phyloP scores from a whole-genome alignment of 2,329 filamentous ascomycete genomes.

The Penicillium sp. region DNA sequence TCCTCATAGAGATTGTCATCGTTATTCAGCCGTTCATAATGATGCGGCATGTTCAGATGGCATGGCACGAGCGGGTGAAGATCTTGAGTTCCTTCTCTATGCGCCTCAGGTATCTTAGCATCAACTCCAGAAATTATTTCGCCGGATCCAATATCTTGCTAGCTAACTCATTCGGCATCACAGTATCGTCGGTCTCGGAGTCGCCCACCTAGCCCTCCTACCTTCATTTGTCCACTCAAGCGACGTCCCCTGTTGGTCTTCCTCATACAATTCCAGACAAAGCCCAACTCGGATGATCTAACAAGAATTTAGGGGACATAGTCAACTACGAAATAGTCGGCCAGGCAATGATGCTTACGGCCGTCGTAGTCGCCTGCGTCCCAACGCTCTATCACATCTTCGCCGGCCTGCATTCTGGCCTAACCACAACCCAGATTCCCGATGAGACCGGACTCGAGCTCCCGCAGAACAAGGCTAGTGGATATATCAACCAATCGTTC shows the following conservation, averaged over 20 bases:
- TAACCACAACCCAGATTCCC: constrained; percentile 21
- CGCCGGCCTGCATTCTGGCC: constrained; percentile 27
- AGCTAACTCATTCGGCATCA: neutral
- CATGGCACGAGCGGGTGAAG: constrained; percentile 19
- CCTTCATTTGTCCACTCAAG: constrained; percentile 22
- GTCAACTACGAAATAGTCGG: constrained; percentile 18
- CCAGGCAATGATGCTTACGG: constrained; percentile 30
- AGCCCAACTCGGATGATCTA: neutral
- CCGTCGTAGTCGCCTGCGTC: constrained; percentile 29
- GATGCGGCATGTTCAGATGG: constrained; percentile 30
- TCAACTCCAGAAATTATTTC: neutral
- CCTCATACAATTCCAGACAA: neutral
- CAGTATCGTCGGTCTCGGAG: constrained; percentile 20
- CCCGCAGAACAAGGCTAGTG: constrained; percentile 9
- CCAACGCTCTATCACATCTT: constrained; percentile 28
- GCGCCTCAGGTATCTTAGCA: constrained; percentile 17
- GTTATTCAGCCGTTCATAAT: constrained; percentile 26
- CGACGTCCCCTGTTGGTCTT: constrained; percentile 22
- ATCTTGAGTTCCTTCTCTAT: constrained; percentile 26
- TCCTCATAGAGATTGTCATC: constrained; percentile 24
- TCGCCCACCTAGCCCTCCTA: constrained; percentile 19
- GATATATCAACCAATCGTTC: constrained; percentile 15
- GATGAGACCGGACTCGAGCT: constrained; percentile 18
- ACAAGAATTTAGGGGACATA: constrained; percentile 21
- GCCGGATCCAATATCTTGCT: neutral